phyloP scores from a whole-genome alignment of 1,284 basidiomycete genomes.

The Fomitopsis palustris region DNA sequence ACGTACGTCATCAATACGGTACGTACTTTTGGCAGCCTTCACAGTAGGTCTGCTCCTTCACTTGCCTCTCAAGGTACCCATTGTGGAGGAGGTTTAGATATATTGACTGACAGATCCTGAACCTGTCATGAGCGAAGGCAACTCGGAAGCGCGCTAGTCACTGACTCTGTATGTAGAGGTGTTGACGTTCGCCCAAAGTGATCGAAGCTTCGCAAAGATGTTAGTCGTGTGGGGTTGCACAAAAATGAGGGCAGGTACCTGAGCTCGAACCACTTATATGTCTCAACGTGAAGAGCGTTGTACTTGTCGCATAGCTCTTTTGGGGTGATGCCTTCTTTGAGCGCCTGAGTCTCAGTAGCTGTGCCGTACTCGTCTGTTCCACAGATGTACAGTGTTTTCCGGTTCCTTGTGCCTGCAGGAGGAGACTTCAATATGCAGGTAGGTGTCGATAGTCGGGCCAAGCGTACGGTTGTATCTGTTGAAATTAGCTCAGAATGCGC shows the following conservation, averaged over 20 bases:
- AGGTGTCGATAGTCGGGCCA: not conserved
- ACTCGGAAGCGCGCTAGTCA: not conserved
- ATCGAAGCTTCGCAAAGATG: slow-evolving; percentile 71
- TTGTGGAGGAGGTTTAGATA: slow-evolving; percentile 83
- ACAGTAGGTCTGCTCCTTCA: slow-evolving; percentile 91
- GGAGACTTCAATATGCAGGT: not conserved
- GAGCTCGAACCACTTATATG: slow-evolving; percentile 95
- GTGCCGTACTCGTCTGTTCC: slow-evolving; percentile 99
- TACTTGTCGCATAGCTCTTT: slow-evolving; percentile 94
- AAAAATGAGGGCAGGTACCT: slow-evolving; percentile 42
- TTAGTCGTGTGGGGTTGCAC: not conserved
- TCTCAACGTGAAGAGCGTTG: slow-evolving; percentile 83
- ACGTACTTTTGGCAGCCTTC: slow-evolving; percentile 82
- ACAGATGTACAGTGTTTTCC: slow-evolving; percentile 82
- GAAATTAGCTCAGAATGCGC: slow-evolving; percentile 22
- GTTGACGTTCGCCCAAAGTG: slow-evolving; percentile 96
- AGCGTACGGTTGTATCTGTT: slow-evolving; percentile 66
- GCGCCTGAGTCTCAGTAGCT: slow-evolving; percentile 95
- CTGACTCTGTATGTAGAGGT: slow-evolving; percentile 84
- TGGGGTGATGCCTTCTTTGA: slow-evolving; percentile 91
- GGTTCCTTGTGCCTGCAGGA: slow-evolving; percentile 65
- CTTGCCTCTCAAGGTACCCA: slow-evolving; percentile 74
- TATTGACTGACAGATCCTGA: slow-evolving; percentile 85
- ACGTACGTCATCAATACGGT: not conserved
- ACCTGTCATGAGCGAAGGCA: not conserved